Evolutionary conservation across 75 land plant genomes (phyloP).

Genomic region (Selaginella tamariscina): DNA sequence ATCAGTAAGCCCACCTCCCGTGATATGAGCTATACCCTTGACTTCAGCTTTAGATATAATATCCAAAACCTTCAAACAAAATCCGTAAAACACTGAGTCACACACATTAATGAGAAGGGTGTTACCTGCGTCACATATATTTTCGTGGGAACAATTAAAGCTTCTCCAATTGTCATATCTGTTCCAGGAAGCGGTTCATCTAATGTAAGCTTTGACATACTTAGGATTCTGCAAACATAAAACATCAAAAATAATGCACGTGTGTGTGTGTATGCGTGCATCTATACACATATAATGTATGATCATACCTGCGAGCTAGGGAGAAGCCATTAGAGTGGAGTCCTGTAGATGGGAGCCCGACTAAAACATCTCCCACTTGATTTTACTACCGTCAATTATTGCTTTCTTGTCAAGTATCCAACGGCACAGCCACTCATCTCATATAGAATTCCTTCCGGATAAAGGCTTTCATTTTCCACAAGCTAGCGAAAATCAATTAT

Average conservation of each 20-base stretch:
- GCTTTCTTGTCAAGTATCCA: neutral
- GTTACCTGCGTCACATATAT: neutral
- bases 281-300: no score
- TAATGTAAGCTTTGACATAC: neutral
- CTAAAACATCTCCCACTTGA: neutral
- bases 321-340: neutral
- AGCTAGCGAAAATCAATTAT: neutral
- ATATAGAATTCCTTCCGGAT: neutral
- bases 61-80: neutral
- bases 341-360: neutral
- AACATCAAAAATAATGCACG: no score
- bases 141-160: neutral
- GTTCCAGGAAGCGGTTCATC: neutral
- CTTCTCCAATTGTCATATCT: neutral
- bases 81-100: neutral
- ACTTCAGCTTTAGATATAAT: neutral
- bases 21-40: neutral
- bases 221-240: neutral
- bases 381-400: neutral
- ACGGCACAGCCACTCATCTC: slow-evolving; percentile 4
- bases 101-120: neutral
- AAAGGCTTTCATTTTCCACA: neutral
- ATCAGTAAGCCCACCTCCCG: neutral
- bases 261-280: no score
- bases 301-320: neutral